Evolutionary conservation across 164 flowering plant genomes (phyloP), one percentile per base, ranked within the genome.

Genomic region (Umbilicus rupestris): DNA sequence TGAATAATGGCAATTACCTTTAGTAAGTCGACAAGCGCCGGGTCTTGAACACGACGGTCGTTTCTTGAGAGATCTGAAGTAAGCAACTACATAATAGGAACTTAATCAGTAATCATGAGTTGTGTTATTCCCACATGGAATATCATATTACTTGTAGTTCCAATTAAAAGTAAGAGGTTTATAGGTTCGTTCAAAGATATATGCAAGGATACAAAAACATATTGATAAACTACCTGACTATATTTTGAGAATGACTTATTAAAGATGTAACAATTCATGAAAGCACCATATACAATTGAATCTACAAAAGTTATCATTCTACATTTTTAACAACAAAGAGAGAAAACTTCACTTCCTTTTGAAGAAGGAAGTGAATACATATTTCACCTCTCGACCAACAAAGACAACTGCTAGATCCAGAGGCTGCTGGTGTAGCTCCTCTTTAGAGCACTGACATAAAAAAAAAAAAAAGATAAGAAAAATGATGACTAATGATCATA

Each of bases 381-480:
- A 39, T 31, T 72, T 73, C 74, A 89, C 96, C 93, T 84, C 82
- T 70, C 73, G 77, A 28, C 95, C 96, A 71, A 90, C 78, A 72
- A 92, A 88, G 72, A 92, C 77, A 63, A 92, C 84, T 22, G 87
- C 96, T 66, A 89, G 45, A 75, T 92, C 89, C 72, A 81, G 58
- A 67, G 82, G 30, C 26, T 72, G 73, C 66, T 76, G 70, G 72
- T 67, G 59, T 50, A 11, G 60, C 60, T 81, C 70, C 68, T 77
- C 71, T 28, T 74, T 72, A 2, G 85, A 71, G 80, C 95, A 88
- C 98, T 92, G 60, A 60, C 63, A 69, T 19, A 20, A 69, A 60
- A 52, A 31, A 33, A 20, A 69, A 60, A 52, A 31, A 33, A 4
- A 37, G 39, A 39, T 39, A 37, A 45, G 65, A 29, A 15, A 35